Base-by-base conservation (phyloP, 1,284 basidiomycete genomes). In the Xanthoconium separans region DNA sequence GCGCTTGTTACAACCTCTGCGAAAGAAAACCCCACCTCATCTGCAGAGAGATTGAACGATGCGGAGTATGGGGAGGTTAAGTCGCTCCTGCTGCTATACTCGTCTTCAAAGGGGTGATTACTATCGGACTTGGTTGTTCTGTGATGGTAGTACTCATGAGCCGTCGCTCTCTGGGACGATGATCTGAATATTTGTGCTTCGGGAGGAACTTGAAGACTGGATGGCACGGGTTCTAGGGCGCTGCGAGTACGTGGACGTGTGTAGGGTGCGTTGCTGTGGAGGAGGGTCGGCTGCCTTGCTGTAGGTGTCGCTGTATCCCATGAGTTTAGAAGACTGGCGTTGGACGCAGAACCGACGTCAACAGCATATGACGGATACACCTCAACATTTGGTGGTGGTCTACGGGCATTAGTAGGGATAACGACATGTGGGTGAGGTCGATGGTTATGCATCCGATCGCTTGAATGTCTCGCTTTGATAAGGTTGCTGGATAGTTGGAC, bases 101-200 rank as follows among this genome's bases (percentile, higher is more conserved):
- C 63, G 2, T 55, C 59, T 20, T 34, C 67, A 37, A 46, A 56
- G n/a, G 44, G 18, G 31, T 55, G 44, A 40, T 56, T 59, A 31
- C 59, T 65, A 36, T 71, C 70, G n/a, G 70, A 72, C 53, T 43
- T 62, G 59, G 64, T 52, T 69, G 59, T 57, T 81, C 80, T 68
- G 73, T 81, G 61, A 65, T 36, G 16, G 34, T 75, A 70, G 58
- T 82, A 74, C 22, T 70, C 70, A 41, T 64, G 62, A 45, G 71
- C 62, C 3, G 69, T 61, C 16, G 71, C 61, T 51, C 71, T 65
- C 50, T 76, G 74, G 1, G 84, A 84, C 9, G 68, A 62, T 8
- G 80, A 77, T 50, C 81, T 77, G 58, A 77, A 72, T 22, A 84
- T 61, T 53, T 78, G 76, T 3, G 83, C 76, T 47, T 85, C 81